These are phyloP conservation scores for Alternaria arbusti DNA, from an alignment of 2,329 filamentous ascomycete species.

Conservation along the genomic window DNA sequence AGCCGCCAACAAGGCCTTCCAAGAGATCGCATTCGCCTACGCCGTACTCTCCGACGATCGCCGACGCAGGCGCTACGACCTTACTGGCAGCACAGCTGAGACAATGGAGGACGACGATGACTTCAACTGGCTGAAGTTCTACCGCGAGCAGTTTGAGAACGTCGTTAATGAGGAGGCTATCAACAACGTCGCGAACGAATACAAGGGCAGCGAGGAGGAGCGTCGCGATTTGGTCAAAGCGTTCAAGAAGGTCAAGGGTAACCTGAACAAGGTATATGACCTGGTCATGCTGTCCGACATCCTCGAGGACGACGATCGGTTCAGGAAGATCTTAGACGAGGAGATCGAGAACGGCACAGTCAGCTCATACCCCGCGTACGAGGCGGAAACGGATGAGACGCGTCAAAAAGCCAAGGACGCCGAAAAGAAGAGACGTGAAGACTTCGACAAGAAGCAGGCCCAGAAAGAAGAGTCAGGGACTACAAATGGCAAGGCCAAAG, in stretches of 20 bases:
- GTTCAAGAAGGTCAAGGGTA: conserved; percentile 75
- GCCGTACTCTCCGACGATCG: conserved; percentile 85
- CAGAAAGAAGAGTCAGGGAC: conserved; percentile 65
- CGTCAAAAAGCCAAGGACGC: conserved; percentile 39
- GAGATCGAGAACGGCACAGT: conserved; percentile 77
- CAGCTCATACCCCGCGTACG: conserved; percentile 70
- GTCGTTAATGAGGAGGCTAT: conserved; percentile 78
- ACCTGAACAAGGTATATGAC: conserved; percentile 80
- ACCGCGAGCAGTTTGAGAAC: conserved; percentile 80
- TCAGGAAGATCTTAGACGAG: conserved; percentile 78
- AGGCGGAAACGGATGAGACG: conserved; percentile 62
- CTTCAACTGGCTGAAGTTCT: conserved; percentile 92
- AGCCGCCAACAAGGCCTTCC: conserved; percentile 80
- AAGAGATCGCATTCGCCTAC: conserved; percentile 91
- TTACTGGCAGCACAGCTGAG: conserved; percentile 87
- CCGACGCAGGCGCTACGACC: conserved; percentile 85
- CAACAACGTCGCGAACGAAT: conserved; percentile 74
- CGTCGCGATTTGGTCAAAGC: conserved; percentile 75
- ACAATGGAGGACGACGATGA: conserved; percentile 72
- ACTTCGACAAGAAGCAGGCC: conserved; percentile 56
- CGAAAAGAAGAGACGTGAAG: conserved; percentile 46
- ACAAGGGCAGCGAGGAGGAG: conserved; percentile 89
- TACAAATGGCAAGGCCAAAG: conserved; percentile 35
- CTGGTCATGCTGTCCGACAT: conserved; percentile 86
- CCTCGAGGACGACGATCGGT: conserved; percentile 83